Conservation (phyloP, 148 eudicot species). For the Rhododendron mucronatum region DNA sequence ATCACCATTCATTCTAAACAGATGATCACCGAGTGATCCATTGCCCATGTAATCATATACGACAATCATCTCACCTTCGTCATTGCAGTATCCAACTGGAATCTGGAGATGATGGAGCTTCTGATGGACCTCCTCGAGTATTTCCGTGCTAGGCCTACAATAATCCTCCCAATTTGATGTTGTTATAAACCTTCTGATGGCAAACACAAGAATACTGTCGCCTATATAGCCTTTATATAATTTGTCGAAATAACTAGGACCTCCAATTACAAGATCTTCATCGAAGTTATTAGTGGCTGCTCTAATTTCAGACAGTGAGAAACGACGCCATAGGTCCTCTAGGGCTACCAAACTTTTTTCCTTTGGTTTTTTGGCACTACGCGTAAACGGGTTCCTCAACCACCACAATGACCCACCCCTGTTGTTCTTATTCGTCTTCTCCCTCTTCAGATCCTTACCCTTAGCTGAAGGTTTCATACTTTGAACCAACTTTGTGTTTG, state of each 20-base stretch:
- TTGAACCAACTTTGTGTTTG: background rate
- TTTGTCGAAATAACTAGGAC: too few species aligned
- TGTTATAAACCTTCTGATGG: background rate
- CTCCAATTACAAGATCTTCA: background rate
- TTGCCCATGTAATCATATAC: constrained; percentile 1
- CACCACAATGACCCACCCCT: background rate
- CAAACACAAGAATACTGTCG: background rate
- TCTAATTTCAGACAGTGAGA: background rate
- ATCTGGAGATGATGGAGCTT: background rate
- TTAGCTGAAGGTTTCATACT: background rate
- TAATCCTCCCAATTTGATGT: background rate
- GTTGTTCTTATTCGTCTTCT: too few species aligned
- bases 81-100: background rate
- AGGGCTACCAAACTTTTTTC: too few species aligned
- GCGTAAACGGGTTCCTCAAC: background rate
- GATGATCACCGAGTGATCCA: background rate
- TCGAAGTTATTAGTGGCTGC: background rate
- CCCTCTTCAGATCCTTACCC: background rate
- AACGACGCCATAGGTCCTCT: background rate
- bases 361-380: background rate
- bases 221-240: background rate
- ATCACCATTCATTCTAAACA: background rate
- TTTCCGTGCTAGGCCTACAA: background rate
- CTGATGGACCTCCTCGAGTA: background rate
- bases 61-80: background rate